Evolutionary conservation across 257 asterid species (phyloP).

Genomic region (Przewalskia tangutica): DNA sequence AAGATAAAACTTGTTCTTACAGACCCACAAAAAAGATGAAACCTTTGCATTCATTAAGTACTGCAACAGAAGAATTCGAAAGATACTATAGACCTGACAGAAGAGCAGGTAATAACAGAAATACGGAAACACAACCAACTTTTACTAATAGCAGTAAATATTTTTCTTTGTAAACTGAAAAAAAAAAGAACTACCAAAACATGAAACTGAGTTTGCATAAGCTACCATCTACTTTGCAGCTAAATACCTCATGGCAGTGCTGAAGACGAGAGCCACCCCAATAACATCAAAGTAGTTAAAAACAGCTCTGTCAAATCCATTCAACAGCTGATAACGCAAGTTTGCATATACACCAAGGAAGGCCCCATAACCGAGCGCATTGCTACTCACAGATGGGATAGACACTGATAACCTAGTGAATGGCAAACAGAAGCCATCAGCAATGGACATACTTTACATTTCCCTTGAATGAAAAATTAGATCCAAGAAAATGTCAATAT

Average conservation of each 20-base stretch:
- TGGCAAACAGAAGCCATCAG: not conserved
- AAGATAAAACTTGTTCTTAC: not conserved
- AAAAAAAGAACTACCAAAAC: not conserved
- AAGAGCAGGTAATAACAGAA: not conserved
- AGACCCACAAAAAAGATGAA: not conserved
- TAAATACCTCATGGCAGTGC: conserved; percentile 78
- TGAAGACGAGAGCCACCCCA: conserved; percentile 66
- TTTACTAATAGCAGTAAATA: not conserved
- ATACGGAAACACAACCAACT: not conserved
- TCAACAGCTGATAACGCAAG: conserved; percentile 77
- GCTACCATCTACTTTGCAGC: not conserved
- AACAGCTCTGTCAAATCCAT: conserved; percentile 74
- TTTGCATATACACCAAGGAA: conserved; percentile 93
- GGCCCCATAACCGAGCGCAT: conserved; percentile 96
- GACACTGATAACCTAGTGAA: conserved; percentile 67
- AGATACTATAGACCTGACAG: not conserved
- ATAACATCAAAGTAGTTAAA: conserved; percentile 79
- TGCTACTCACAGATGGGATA: conserved; percentile 70
- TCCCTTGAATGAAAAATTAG: not conserved
- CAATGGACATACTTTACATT: not conserved
- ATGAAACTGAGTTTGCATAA: not conserved
- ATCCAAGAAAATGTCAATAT: not conserved
- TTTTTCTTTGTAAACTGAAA: too few species aligned
- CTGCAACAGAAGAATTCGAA: not conserved
- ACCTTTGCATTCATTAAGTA: not conserved